Conservation (phyloP, 768 basidiomycete genomes). For the Lentinula sp. region DNA sequence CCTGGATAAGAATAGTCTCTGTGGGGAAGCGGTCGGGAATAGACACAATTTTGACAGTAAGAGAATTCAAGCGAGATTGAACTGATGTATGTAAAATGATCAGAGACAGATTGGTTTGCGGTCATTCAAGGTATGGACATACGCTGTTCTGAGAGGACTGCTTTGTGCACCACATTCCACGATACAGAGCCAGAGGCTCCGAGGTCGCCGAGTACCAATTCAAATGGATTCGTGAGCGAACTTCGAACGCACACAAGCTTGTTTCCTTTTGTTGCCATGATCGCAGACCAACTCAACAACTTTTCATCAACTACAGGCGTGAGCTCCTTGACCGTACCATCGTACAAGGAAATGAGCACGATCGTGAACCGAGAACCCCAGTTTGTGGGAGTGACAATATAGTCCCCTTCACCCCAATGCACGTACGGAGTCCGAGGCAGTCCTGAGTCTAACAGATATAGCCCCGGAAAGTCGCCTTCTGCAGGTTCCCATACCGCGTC, state of each 20-base stretch:
- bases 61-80: slow-evolving; percentile 27
- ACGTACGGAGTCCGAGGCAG: slow-evolving; percentile 22
- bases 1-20: slow-evolving; percentile 49
- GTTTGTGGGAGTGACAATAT: slow-evolving; percentile 39
- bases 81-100: slow-evolving; percentile 25
- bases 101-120: not conserved
- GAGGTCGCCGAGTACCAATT: slow-evolving; percentile 43
- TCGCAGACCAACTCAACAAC: slow-evolving; percentile 42
- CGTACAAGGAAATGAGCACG: slow-evolving; percentile 34
- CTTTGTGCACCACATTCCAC: slow-evolving; percentile 39
- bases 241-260: slow-evolving; percentile 46
- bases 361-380: slow-evolving; percentile 52
- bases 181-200: slow-evolving; percentile 12
- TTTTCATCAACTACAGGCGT: slow-evolving; percentile 28
- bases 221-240: slow-evolving; percentile 36
- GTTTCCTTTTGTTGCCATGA: slow-evolving; percentile 43
- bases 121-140: slow-evolving; percentile 10
- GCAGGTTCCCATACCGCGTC: slow-evolving; percentile 33
- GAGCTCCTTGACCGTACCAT: slow-evolving; percentile 37
- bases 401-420: slow-evolving; percentile 9
- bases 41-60: slow-evolving; percentile 37
- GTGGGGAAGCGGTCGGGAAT: slow-evolving; percentile 44
- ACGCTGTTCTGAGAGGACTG: slow-evolving; percentile 35
- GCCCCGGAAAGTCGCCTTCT: slow-evolving; percentile 48
- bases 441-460: slow-evolving; percentile 40